Conservation (phyloP, 805 yeast genomes). For the Maudiozyma barnettii region DNA sequence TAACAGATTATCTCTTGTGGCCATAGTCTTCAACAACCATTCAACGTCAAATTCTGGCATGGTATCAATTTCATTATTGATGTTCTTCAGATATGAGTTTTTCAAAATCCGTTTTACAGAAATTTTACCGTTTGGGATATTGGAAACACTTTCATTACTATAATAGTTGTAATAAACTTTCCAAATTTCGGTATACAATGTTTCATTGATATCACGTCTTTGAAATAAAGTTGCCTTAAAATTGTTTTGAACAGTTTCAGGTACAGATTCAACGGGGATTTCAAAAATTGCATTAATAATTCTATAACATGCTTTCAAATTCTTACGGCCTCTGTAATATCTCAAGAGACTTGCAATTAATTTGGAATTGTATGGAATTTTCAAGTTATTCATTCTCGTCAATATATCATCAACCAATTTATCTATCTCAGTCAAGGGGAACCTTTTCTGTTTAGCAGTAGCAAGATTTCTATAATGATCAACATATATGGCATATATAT, state of each 20-base stretch:
- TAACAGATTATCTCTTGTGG: constrained; percentile 14
- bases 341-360: constrained; percentile 33
- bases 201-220: constrained; percentile 11
- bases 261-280: constrained; percentile 2
- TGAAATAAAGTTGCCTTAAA: constrained; percentile 5
- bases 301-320: constrained; percentile 26
- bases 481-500: constrained; percentile 34
- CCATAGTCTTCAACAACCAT: constrained; percentile 13
- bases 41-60: constrained; percentile 10
- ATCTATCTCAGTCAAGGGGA: constrained; percentile 4
- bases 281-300: constrained; percentile 27
- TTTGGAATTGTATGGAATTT: constrained; percentile 28
- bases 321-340: constrained; percentile 24
- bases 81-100: constrained; percentile 2
- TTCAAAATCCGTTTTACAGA: neutral
- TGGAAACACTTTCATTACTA: constrained; percentile 1
- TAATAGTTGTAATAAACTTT: constrained; percentile 16
- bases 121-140: neutral
- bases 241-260: constrained; percentile 4
- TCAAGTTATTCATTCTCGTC: constrained; percentile 20
- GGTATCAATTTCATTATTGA: constrained; percentile 4
- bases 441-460: constrained; percentile 10
- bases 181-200: constrained; percentile 30
- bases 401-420: constrained; percentile 1
- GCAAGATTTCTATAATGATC: constrained; percentile 18